Conservation (phyloP, 805 yeast genomes). For the Ascoidea tarda region DNA sequence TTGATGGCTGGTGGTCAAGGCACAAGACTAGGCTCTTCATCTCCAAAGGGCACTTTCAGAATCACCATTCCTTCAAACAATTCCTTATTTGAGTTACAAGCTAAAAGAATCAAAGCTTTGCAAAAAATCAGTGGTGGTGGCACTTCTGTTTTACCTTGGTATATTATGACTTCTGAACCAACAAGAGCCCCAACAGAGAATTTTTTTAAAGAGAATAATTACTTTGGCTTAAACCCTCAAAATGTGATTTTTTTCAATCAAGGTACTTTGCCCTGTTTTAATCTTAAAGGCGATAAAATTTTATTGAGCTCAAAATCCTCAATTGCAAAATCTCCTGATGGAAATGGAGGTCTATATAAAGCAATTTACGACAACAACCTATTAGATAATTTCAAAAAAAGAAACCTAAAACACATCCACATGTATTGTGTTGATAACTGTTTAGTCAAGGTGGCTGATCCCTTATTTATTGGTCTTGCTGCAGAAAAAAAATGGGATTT, state of each 20-base stretch:
- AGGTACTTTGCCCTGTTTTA: slow-evolving; percentile 88
- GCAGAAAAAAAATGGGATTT: slow-evolving; percentile 49
- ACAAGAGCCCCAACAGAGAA: slow-evolving; percentile 64
- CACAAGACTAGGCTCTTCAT: slow-evolving; percentile 77
- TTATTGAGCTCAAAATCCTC: slow-evolving; percentile 40
- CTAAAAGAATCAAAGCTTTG: slow-evolving; percentile 62
- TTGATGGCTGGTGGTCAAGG: slow-evolving; percentile 99
- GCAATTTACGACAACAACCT: slow-evolving; percentile 57
- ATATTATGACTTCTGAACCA: slow-evolving; percentile 90
- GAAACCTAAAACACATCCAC: slow-evolving; percentile 79
- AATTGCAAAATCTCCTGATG: slow-evolving; percentile 86
- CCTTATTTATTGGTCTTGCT: slow-evolving; percentile 72
- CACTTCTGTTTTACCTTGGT: slow-evolving; percentile 46
- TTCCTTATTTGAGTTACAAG: slow-evolving; percentile 83
- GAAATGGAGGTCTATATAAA: slow-evolving; percentile 92
- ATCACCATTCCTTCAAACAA: slow-evolving; percentile 75
- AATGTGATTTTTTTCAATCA: slow-evolving; percentile 81
- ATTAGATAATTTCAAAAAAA: slow-evolving; percentile 47
- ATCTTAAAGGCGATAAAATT: slow-evolving; percentile 52
- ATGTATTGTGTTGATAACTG: slow-evolving; percentile 96
- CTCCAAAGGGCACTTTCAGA: slow-evolving; percentile 90
- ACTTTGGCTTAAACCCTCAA: slow-evolving; percentile 50
- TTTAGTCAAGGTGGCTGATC: slow-evolving; percentile 87
- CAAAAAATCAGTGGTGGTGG: slow-evolving; percentile 34
- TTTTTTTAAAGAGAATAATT: slow-evolving; percentile 46